Evolutionary conservation across 805 yeast genomes (phyloP).

Genomic region (Saccharomycopsis javanensis): DNA sequence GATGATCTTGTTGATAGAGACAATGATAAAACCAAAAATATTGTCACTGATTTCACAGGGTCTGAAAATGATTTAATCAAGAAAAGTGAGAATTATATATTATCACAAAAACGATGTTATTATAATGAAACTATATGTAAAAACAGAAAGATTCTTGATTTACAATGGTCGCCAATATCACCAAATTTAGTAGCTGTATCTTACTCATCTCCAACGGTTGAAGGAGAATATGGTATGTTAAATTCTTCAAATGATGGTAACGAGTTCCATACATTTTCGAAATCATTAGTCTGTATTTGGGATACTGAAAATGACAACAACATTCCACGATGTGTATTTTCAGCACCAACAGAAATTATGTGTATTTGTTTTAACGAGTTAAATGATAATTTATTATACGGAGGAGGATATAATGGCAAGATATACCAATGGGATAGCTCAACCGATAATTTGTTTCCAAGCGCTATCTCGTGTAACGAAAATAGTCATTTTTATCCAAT

Average conservation of each 20-base stretch:
- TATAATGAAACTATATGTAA: slow-evolving; percentile 5
- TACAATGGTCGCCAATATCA: slow-evolving; percentile 20
- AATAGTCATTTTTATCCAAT: slow-evolving; percentile 12
- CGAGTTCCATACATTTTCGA: slow-evolving; percentile 2
- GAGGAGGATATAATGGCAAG: slow-evolving; percentile 33
- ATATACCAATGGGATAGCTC: slow-evolving; percentile 33
- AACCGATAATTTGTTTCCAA: not conserved
- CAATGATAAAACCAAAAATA: not conserved
- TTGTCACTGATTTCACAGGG: not conserved
- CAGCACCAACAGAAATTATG: slow-evolving; percentile 27
- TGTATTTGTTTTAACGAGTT: slow-evolving; percentile 27
- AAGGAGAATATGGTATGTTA: not conserved
- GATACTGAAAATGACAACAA: slow-evolving; percentile 18
- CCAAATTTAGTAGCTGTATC: slow-evolving; percentile 19
- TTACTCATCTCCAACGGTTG: slow-evolving; percentile 1
- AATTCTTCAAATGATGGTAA: not conserved
- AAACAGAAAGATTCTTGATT: slow-evolving; percentile 11
- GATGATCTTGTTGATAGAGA: not conserved
- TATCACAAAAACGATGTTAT: slow-evolving; percentile 4
- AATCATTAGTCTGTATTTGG: slow-evolving; percentile 28
- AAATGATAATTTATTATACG: slow-evolving; percentile 28
- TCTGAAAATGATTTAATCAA: not conserved
- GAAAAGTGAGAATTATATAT: not conserved
- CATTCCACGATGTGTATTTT: slow-evolving; percentile 26
- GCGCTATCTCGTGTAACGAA: not conserved